A percentile compares a stretch with the other conserved stretches of the same genome.
phyloP scores from a whole-genome alignment of 768 basidiomycete genomes.

The Flagelloscypha sp. region DNA sequence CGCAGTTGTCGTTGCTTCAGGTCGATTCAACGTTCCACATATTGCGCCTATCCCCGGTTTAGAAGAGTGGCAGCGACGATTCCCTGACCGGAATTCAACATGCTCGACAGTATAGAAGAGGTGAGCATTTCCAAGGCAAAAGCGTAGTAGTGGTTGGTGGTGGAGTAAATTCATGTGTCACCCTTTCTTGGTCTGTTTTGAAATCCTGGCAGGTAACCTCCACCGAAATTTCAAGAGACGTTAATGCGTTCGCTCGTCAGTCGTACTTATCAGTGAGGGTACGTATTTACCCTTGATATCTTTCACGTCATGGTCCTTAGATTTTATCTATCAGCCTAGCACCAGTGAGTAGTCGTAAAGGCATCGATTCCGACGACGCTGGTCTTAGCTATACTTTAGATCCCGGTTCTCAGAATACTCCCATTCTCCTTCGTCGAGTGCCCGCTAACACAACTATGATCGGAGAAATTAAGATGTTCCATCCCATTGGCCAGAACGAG shows the following conservation, averaged over 20 bases:
- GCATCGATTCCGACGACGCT: too few species aligned
- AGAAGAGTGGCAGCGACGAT: constrained; percentile 15
- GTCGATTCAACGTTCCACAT: constrained; percentile 12
- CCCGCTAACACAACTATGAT: constrained; percentile 28
- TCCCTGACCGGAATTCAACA: constrained; percentile 20
- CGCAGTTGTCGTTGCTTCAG: constrained; percentile 14
- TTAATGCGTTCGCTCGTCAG: constrained; percentile 14
- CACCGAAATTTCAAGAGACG: constrained; percentile 19
- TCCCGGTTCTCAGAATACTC: constrained; percentile 8
- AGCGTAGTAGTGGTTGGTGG: constrained; percentile 25
- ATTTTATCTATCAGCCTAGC: too few species aligned
- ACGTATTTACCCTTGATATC: constrained; percentile 7
- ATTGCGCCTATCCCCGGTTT: constrained; percentile 16
- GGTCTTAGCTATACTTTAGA: constrained; percentile 3
- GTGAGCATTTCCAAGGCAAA: constrained; percentile 20
- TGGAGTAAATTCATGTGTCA: constrained; percentile 11
- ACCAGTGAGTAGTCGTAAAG: too few species aligned
- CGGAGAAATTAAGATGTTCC: constrained; percentile 32
- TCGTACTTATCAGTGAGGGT: constrained; percentile 14
- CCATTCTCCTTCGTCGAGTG: constrained; percentile 12
- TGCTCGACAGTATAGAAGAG: constrained; percentile 25
- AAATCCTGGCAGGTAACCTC: constrained; percentile 11
- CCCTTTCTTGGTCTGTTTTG: background rate
- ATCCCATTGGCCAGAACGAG: constrained; percentile 9
- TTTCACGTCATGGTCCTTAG: too few species aligned